Base-by-base conservation (phyloP, 1,284 basidiomycete species). In the Wolfiporia cocos region DNA sequence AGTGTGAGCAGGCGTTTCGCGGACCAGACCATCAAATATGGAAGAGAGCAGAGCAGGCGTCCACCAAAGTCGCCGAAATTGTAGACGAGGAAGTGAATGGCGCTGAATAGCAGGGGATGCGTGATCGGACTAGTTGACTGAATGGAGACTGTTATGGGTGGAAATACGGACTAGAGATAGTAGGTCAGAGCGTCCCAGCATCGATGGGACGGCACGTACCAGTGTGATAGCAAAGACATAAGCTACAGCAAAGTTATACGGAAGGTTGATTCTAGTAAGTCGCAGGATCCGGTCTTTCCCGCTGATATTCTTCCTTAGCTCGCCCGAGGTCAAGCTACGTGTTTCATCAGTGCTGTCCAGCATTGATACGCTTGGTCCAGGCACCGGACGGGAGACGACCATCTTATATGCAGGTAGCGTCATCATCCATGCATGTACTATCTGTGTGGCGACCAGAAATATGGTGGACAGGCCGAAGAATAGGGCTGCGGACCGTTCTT, bases 181-280 rank as follows among this genome's bases (percentile, higher is more conserved):
- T 10, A 4, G 2, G 17, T 11, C n/a, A 44, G 4, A 39, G 12
- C 47, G 35, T n/a, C 35, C 42, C 31, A 18, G 21, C 26, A 21
- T 23, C 4, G 10, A 17, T 38, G 19, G 14, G 15, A 36, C 32
- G 7, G 17, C 5, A 61, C 84, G 52, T 57, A 92, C 90, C 57
- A 95, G 64, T 10, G 92, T 93, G 29, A 90, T 74, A 17, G 80
- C 61, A 54, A 91, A 92, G 2, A 85, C 80, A 55, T 81, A 89
- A 5, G 78, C 75, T 3, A 86, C 78, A 9, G 89, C 81, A 38
- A 88, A 52, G 58, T 92, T 81, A 57, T 83, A 85, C 5, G 69
- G 54, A 4, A 73, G 54, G 55, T 94, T 94, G 42, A 73, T 67
- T 56, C 74, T 80, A 2, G 76, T 74, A 15, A 89, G 65, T 29